Conservation (phyloP, 2,329 filamentous ascomycete genomes). For the Chaetomiaceae sp. region DNA sequence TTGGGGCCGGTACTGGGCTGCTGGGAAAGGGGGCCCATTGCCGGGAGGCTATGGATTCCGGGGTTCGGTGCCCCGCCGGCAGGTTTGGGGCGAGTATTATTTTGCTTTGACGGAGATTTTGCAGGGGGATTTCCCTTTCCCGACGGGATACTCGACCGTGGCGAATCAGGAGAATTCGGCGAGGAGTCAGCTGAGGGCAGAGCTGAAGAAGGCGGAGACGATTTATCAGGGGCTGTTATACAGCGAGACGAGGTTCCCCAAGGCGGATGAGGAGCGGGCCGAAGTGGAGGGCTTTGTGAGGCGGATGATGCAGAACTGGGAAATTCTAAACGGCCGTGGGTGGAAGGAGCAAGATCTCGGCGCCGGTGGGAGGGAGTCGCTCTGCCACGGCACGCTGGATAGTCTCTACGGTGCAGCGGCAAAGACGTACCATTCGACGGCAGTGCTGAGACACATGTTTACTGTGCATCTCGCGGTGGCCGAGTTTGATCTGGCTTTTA, state of each 20-base stretch:
- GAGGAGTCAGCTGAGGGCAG: conserved; percentile 63
- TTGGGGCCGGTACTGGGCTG: conserved; percentile 68
- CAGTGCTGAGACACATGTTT: conserved; percentile 82
- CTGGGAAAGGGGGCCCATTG: conserved; percentile 21
- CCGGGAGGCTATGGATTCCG: conserved; percentile 55
- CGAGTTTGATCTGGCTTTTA: conserved; percentile 88
- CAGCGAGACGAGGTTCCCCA: conserved; percentile 76
- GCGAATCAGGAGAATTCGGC: conserved; percentile 43
- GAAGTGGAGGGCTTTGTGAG: conserved; percentile 81
- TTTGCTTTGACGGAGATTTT: conserved; percentile 71
- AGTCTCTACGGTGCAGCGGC: conserved; percentile 85
- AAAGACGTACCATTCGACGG: conserved; percentile 92
- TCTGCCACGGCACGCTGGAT: conserved; percentile 75
- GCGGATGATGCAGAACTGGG: conserved; percentile 80
- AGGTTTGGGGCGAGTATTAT: conserved; percentile 85
- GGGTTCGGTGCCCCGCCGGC: conserved; percentile 56
- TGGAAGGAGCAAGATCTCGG: conserved; percentile 82
- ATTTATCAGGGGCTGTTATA: conserved; percentile 77
- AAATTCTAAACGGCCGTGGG: conserved; percentile 68
- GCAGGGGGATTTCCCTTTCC: conserved; percentile 59
- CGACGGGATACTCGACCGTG: conserved; percentile 40
- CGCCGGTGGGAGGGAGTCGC: conserved; percentile 69
- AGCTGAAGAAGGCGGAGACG: conserved; percentile 73
- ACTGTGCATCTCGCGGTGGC: conserved; percentile 80
- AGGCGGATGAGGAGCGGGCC: conserved; percentile 70